Base-by-base conservation (phyloP, 2,329 filamentous ascomycete species). In the Sphaerulina populicola region DNA sequence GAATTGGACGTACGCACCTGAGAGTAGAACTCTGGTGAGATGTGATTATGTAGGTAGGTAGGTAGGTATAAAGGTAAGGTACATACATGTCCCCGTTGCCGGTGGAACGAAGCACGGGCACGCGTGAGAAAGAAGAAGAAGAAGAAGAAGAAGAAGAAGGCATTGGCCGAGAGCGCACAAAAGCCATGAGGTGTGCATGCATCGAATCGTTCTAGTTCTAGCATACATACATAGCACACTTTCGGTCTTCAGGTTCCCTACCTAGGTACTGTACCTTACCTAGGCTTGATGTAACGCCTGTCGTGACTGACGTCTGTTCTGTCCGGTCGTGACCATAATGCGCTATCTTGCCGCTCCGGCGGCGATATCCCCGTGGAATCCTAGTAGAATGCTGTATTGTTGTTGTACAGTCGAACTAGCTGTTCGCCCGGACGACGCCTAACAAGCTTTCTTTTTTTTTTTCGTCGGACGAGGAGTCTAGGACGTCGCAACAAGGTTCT, bases 321-420 rank as follows among this genome's bases (percentile, higher is more conserved):
- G n/a, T n/a, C n/a, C n/a, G n/a, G n/a, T 29, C 33, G 12, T 23
- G 35, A 46, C 15, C 2, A 18, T 18, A 31, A 29, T 37, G 44
- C 44, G 44, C 29, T 33, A 37, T 18, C 18, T 18, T 46, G 37
- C 44, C 44, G 44, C 23, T 18, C 31, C 27, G 44, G 15, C 44
- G 44, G 44, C 44, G 35, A 37, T 27, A n/a, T 18, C 18, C 44
- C 44, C 44, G 44, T 46, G 44, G 44, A 18, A 46, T 38, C 33
- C 44, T 46, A 9, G 44, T 30, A 35, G 18, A 18, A 18, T 18
- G 18, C 18, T 18, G 18, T 18, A 18, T n/a, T n/a, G n/a, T n/a
- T n/a, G n/a, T n/a, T n/a, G n/a, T 18, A 18, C 18, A 18, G 18
- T 18, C 18, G 18, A 18, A 18, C 18, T 18, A 33, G 8, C 30